These are phyloP conservation scores for Tylopilus balloui DNA, from an alignment of 768 basidiomycete genomes.

Conservation along the genomic window DNA sequence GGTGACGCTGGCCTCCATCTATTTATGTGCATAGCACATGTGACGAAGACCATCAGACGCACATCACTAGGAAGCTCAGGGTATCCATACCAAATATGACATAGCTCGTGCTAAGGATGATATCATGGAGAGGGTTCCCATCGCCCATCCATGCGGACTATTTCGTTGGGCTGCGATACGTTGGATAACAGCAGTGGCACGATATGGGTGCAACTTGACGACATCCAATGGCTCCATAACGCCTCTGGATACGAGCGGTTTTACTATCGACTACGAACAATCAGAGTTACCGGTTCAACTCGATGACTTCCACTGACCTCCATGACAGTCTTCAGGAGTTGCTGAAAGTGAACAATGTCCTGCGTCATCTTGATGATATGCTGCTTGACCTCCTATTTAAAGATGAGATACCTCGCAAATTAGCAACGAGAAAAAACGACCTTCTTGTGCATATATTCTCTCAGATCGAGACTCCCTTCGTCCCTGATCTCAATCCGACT, in stretches of 20 bases:
- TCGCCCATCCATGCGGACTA: slow-evolving; percentile 43
- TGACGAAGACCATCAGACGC: neutral
- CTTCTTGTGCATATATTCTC: slow-evolving; percentile 85
- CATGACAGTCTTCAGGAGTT: slow-evolving; percentile 69
- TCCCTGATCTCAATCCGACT: slow-evolving; percentile 93
- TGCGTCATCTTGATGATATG: slow-evolving; percentile 74
- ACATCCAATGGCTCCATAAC: slow-evolving; percentile 53
- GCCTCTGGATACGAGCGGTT: slow-evolving; percentile 33
- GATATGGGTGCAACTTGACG: slow-evolving; percentile 62
- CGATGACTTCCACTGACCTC: slow-evolving; percentile 43
- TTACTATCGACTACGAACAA: slow-evolving; percentile 30
- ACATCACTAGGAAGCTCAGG: neutral
- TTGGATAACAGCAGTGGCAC: slow-evolving; percentile 42
- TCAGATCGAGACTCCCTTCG: slow-evolving; percentile 84
- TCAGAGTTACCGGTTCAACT: slow-evolving; percentile 3
- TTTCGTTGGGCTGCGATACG: slow-evolving; percentile 36
- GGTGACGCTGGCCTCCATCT: slow-evolving; percentile 80
- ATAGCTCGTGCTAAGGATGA: slow-evolving; percentile 71
- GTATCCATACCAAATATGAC: slow-evolving; percentile 70
- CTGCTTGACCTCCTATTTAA: slow-evolving; percentile 60
- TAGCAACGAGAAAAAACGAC: slow-evolving; percentile 34
- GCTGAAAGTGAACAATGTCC: slow-evolving; percentile 60
- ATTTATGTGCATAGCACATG: neutral
- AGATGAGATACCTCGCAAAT: slow-evolving; percentile 1
- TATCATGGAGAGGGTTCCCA: slow-evolving; percentile 48